Evolutionary conservation across 805 yeast genomes (phyloP).

Genomic region (Clavispora fructus): DNA sequence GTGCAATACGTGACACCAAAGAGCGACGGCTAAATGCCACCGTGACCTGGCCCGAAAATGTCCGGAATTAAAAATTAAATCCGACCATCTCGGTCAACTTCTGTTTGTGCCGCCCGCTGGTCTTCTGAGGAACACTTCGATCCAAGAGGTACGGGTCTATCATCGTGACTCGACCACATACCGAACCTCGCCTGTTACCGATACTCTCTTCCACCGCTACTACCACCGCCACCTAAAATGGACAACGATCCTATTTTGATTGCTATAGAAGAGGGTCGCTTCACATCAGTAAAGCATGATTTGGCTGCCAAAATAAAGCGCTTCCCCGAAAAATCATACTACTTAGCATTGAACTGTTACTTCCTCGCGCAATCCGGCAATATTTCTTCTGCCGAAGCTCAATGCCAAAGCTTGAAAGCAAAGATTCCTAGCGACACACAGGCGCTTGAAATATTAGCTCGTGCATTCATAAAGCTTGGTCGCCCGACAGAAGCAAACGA

Average conservation of each 20-base stretch:
- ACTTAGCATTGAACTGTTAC: constrained; percentile 41
- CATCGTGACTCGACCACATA: neutral
- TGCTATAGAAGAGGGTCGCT: constrained; percentile 51
- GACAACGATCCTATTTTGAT: constrained; percentile 26
- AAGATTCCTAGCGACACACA: constrained; percentile 51
- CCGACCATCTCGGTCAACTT: no score
- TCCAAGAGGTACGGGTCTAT: neutral
- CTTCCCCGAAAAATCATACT: constrained; percentile 54
- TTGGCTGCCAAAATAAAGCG: constrained; percentile 45
- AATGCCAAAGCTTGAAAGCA: constrained; percentile 21
- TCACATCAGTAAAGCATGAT: constrained; percentile 46
- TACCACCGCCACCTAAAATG: constrained; percentile 2
- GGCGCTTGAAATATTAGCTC: constrained; percentile 44
- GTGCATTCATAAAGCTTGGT: constrained; percentile 34
- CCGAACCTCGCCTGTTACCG: neutral
- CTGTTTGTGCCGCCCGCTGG: no score
- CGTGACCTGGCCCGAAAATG: no score
- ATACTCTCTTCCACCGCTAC: neutral
- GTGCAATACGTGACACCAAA: no score
- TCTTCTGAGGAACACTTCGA: no score
- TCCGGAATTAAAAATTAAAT: no score
- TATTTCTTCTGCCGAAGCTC: constrained; percentile 26
- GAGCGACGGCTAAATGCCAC: no score
- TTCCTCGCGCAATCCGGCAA: constrained; percentile 30
- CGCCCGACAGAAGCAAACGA: constrained; percentile 34